These are phyloP conservation scores for Diospyros kaki DNA, from an alignment of 148 eudicot species.

Conservation along the genomic window DNA sequence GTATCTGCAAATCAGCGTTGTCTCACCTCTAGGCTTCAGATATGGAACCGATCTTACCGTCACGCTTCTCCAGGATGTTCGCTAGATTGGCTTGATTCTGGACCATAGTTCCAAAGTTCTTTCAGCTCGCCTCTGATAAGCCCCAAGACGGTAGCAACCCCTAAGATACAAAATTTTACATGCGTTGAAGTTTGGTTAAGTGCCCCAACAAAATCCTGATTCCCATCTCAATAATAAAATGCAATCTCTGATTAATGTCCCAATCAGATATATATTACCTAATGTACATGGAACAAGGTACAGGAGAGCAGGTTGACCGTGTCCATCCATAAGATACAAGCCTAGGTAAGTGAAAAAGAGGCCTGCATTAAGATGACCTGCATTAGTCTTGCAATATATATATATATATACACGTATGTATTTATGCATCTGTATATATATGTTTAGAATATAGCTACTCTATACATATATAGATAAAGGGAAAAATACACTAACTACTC, in stretches of 20 bases:
- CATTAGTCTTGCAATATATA: background rate
- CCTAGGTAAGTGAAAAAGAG: constrained; percentile 63
- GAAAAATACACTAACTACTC: too few species aligned
- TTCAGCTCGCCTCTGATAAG: constrained; percentile 61
- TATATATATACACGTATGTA: background rate
- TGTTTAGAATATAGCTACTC: too few species aligned
- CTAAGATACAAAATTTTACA: constrained; percentile 25
- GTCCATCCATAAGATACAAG: constrained; percentile 73
- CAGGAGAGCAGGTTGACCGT: constrained; percentile 93
- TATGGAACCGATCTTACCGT: background rate
- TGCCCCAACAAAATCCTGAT: background rate
- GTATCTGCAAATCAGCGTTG: background rate
- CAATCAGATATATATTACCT: constrained; percentile 37
- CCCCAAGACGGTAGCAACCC: constrained; percentile 53
- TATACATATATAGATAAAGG: too few species aligned
- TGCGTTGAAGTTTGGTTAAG: background rate
- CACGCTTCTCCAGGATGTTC: constrained; percentile 28
- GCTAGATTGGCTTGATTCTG: constrained; percentile 18
- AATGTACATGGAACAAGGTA: constrained; percentile 96
- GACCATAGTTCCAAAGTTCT: constrained; percentile 59
- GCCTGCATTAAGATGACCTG: constrained; percentile 37
- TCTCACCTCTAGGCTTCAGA: background rate
- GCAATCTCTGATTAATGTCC: background rate
- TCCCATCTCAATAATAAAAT: background rate
- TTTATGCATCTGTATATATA: background rate